These are phyloP conservation scores for Chaetomium olivaceum DNA, from an alignment of 2,329 filamentous ascomycete genomes.

Conservation along the genomic window DNA sequence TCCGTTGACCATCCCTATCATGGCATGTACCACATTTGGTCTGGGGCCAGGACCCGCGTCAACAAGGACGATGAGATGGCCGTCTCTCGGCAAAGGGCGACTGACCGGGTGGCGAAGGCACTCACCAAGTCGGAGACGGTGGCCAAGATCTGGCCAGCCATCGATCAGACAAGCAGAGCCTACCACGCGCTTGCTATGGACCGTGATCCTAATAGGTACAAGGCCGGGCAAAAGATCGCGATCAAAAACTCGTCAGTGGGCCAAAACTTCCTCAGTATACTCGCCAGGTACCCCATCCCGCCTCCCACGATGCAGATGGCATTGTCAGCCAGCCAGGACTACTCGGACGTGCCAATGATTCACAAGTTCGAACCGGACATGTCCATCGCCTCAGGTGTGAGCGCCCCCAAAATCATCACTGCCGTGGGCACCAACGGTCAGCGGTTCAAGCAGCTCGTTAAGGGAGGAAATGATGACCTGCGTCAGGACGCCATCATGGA, in stretches of 20 bases:
- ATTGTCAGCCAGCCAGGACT: slow-evolving; percentile 71
- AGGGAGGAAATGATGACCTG: slow-evolving; percentile 93
- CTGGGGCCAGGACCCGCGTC: slow-evolving; percentile 68
- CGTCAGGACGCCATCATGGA: slow-evolving; percentile 99
- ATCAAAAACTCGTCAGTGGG: slow-evolving; percentile 62
- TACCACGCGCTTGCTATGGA: slow-evolving; percentile 67
- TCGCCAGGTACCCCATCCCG: slow-evolving; percentile 70
- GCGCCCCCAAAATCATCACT: slow-evolving; percentile 90
- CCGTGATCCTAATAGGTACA: slow-evolving; percentile 64
- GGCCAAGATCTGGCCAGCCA: slow-evolving; percentile 64
- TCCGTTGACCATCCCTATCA: slow-evolving; percentile 94
- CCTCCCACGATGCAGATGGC: slow-evolving; percentile 87
- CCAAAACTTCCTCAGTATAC: slow-evolving; percentile 60
- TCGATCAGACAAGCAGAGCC: slow-evolving; percentile 71
- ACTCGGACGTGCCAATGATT: slow-evolving; percentile 74
- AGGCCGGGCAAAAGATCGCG: slow-evolving; percentile 62
- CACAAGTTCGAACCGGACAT: slow-evolving; percentile 71
- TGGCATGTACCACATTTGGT: slow-evolving; percentile 95
- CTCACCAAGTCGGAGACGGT: slow-evolving; percentile 56
- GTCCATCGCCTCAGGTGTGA: slow-evolving; percentile 84
- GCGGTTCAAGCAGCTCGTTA: slow-evolving; percentile 86
- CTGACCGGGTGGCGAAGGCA: slow-evolving; percentile 64
- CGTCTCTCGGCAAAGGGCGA: slow-evolving; percentile 71
- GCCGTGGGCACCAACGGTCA: slow-evolving; percentile 75
- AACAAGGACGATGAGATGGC: slow-evolving; percentile 74